Evolutionary conservation across 805 yeast genomes (phyloP).

Genomic region (Lachancea quebecensis): DNA sequence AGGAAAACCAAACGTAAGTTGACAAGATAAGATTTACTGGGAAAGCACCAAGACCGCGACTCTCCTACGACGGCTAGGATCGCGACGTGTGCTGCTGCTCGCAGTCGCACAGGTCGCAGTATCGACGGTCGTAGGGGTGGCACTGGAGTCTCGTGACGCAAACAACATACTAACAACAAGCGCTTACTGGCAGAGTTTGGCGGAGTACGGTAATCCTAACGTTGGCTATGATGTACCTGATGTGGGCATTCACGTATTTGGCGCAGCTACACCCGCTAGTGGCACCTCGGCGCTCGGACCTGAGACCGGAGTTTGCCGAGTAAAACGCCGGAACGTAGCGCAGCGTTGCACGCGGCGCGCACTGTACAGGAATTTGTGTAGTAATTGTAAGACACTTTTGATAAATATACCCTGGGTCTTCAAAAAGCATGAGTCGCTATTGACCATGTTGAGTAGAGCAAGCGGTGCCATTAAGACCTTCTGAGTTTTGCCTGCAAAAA

Average conservation of each 20-base stretch:
- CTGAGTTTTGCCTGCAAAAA: neutral
- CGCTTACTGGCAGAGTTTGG: conserved; percentile 43
- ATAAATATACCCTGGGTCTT: too few species aligned
- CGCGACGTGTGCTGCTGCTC: neutral
- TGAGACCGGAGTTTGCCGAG: conserved; percentile 65
- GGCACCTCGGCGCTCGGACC: conserved; percentile 81
- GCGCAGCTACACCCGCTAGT: conserved; percentile 85
- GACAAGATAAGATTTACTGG: neutral
- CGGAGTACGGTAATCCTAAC: conserved; percentile 64
- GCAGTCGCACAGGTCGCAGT: too few species aligned
- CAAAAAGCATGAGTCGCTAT: too few species aligned
- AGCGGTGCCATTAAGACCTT: too few species aligned
- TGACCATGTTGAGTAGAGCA: too few species aligned
- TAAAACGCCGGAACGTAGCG: neutral
- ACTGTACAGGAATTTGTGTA: neutral
- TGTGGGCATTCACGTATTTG: conserved; percentile 92
- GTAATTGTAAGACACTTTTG: neutral
- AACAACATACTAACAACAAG: neutral
- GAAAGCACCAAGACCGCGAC: neutral
- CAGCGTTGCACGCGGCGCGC: too few species aligned
- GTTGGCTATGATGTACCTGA: conserved; percentile 68
- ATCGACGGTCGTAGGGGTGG: too few species aligned
- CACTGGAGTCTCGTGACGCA: too few species aligned
- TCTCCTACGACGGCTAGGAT: neutral
- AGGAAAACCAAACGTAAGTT: conserved; percentile 62